Base-by-base conservation (phyloP, 768 basidiomycete species). In the Cyathus striatus region DNA sequence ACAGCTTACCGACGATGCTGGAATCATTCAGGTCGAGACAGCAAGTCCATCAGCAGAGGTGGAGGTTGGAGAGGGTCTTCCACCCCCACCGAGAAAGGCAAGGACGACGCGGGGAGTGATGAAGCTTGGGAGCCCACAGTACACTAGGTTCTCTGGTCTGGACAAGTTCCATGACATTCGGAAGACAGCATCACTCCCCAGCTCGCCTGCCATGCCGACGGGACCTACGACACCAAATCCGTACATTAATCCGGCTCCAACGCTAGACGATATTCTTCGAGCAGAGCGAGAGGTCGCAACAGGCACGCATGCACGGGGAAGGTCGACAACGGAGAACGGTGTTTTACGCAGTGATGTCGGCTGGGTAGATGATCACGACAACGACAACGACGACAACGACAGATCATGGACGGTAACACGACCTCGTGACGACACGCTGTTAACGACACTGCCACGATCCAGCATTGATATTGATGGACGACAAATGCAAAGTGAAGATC, bases 201-300 rank as follows among this genome's bases (percentile, higher is more conserved):
- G 6, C 6, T 38, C 49, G 41, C 39, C 38, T 40, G 33, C 40
- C 40, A 30, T 41, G n/a, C 41, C 43, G 14, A 44, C 49, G 13
- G 45, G 38, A 17, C 42, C 47, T 9, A 45, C 49, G 22, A 43
- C 44, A 30, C 49, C 55, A 23, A 72, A 75, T 45, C 72, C 73
- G 26, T 74, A 67, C 51, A 71, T 75, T 54, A 74, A 75, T 51
- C 69, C 66, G 6, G 63, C 68, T 17, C 73, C 73, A 13, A 53
- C 55, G 6, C 49, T 65, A 42, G 57, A 59, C 14, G 60, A 60
- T n/a, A 42, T 63, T 38, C 45, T 56, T 27, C 41, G 37, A 42
- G 42, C 16, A 26, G 46, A 46, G 21, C 44, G 44, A 32, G 27
- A 35, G 33, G 27, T n/a, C 27, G n/a, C 7, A n/a, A n/a, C n/a